Conservation (phyloP, 306 rosid genomes). For the Echinosophora koreensis region DNA sequence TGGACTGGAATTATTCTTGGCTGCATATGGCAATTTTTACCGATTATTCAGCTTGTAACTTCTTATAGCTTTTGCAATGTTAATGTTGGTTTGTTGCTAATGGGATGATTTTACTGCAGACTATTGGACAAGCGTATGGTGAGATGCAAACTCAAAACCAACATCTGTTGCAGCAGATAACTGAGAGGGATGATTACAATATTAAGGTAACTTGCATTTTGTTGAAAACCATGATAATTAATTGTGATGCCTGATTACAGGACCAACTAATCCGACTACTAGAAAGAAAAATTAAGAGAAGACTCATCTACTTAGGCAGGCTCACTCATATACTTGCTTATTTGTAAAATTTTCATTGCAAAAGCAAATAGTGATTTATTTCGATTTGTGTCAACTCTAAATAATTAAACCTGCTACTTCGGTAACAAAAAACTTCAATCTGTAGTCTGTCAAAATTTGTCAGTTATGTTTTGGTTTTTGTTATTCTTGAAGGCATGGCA, state of each 20-base stretch:
- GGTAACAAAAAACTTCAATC: background rate
- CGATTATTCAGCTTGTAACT: slow-evolving; percentile 7
- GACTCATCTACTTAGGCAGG: background rate
- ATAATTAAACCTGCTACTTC: background rate
- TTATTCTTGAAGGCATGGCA: background rate
- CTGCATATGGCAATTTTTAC: slow-evolving; percentile 15
- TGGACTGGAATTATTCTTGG: slow-evolving; percentile 34
- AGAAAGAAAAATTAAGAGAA: background rate
- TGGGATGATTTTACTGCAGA: slow-evolving; percentile 59
- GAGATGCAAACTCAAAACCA: slow-evolving; percentile 99
- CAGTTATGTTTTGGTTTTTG: background rate
- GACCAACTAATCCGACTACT: background rate
- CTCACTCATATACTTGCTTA: background rate
- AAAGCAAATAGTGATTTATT: background rate
- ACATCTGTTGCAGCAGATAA: slow-evolving; percentile 92
- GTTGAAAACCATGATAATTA: slow-evolving; percentile 21
- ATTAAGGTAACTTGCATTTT: slow-evolving; percentile 70
- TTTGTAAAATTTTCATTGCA: too few relatives aligned
- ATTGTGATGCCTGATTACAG: background rate
- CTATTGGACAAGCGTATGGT: slow-evolving; percentile 96
- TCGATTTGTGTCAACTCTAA: background rate
- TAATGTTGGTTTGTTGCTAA: slow-evolving; percentile 33
- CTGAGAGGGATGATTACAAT: slow-evolving; percentile 98
- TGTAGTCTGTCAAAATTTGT: background rate
- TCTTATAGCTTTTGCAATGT: slow-evolving; percentile 15